Conservation (phyloP, 192 early-diverging fungal species). For the Backusella westeae region DNA sequence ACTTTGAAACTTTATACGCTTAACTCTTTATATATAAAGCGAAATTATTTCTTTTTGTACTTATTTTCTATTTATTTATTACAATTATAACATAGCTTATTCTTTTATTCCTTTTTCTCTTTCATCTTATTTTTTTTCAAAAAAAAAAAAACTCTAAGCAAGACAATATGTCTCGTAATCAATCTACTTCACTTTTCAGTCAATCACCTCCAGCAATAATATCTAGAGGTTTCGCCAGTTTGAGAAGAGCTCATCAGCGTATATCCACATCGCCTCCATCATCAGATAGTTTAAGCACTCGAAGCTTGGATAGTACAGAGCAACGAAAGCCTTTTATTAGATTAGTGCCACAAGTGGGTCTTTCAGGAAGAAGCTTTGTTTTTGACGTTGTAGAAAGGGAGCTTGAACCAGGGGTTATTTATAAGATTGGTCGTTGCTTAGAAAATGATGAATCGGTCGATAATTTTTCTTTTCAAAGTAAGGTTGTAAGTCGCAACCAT, state of each 20-base stretch:
- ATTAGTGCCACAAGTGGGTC: conserved; percentile 17
- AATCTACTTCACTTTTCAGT: background rate
- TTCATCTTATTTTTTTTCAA: background rate
- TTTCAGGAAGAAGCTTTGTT: conserved; percentile 16
- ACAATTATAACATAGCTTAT: background rate
- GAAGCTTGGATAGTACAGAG: background rate
- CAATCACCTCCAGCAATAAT: conserved; percentile 1
- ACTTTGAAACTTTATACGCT: background rate
- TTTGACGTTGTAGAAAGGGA: conserved; percentile 66
- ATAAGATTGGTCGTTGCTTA: conserved; percentile 76
- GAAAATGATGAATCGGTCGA: conserved; percentile 59
- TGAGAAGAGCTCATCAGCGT: background rate
- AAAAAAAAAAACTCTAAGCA: background rate
- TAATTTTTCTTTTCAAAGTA: conserved; percentile 82
- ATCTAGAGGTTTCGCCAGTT: background rate
- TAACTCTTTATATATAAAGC: background rate
- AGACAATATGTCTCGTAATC: background rate
- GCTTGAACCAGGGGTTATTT: conserved; percentile 53
- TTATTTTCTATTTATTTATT: background rate
- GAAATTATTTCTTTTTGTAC: background rate
- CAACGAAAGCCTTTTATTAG: conserved; percentile 6
- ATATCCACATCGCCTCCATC: background rate
- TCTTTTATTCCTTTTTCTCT: background rate
- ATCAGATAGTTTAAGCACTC: background rate
- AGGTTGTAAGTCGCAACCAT: conserved; percentile 91